Percentiles rank a stretch among this genome's conserved stretches.
Conservation (phyloP, 208 protist genomes). For the Histomonas meleagridis region DNA sequence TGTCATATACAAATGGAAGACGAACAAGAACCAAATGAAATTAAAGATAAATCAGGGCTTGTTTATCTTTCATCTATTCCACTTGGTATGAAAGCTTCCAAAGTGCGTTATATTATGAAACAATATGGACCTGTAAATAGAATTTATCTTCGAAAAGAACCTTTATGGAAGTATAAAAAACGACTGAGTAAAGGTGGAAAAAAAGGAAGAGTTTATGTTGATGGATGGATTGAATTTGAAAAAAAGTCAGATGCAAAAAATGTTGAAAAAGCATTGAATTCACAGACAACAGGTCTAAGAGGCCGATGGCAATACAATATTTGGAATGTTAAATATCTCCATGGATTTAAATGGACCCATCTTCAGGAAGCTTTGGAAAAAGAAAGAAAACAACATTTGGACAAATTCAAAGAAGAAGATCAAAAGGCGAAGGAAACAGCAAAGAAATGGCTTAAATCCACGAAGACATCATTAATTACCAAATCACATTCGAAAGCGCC, state of each 20-base stretch:
- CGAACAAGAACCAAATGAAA: too few species aligned
- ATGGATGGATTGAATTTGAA: slow-evolving; percentile 20
- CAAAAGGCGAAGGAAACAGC: background rate
- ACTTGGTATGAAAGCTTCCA: background rate
- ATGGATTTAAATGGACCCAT: slow-evolving; percentile 10
- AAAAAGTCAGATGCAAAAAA: background rate
- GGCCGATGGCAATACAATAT: slow-evolving; percentile 6
- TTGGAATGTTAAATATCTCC: background rate
- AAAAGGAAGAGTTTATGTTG: background rate
- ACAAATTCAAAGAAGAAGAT: background rate
- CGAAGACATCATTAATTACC: background rate
- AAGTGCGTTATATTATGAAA: background rate
- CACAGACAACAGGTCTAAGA: background rate
- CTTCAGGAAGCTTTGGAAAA: slow-evolving; percentile 2
- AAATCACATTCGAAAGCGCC: background rate
- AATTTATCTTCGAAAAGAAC: slow-evolving; percentile 18
- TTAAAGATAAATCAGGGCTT: background rate
- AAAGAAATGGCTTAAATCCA: background rate
- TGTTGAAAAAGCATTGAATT: background rate
- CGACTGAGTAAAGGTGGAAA: background rate
- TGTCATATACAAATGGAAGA: too few species aligned
- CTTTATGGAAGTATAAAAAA: slow-evolving; percentile 14
- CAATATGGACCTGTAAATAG: background rate
- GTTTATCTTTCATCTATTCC: background rate
- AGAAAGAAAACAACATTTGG: background rate